Base-by-base conservation (phyloP, 768 basidiomycete genomes). In the Fomitopsis serialis region DNA sequence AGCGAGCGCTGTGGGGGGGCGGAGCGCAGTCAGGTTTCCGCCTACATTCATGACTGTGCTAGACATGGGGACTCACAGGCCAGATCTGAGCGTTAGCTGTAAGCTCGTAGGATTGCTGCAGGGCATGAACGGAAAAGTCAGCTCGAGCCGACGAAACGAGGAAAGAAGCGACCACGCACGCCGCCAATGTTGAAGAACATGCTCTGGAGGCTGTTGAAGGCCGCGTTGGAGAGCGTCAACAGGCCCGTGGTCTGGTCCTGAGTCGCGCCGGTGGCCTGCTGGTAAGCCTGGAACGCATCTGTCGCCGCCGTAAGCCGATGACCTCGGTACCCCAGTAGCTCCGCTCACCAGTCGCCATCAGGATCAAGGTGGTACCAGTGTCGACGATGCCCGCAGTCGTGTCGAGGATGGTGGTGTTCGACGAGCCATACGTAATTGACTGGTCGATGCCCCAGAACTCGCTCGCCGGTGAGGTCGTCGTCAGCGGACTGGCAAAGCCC, bases 291-390 rank as follows among this genome's bases (percentile, higher is more conserved):
- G 49, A 61, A 60, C 22, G 67, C 65, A 50, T 66, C 65, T 58
- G 40, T 15, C 17, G 21, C 23, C 3, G 9, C 36, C 27, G 48
- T 37, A 2, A 22, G 24, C n/a, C 21, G n/a, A n/a, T n/a, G n/a
- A n/a, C 17, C 34, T 34, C 11, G 4, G 15, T 49, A 11, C 25
- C 36, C n/a, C 12, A 13, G 29, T 13, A 7, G 15, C 46, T 13
- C 22, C 2, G 11, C 56, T 36, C 3, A 70, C 67, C 62, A 19
- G 64, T 59, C 10, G 70, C 68, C 48, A 72, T 55, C 47, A 66
- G 58, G 35, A 67, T 51, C 29, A 73, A 63, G 1, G 70, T 69
- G 4, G 71, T 73, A 35, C 70, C 72, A n/a, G 70, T 72, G 52
- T 73, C 70, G 54, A 71, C 63, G 52, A 72, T 66, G 17, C 72